Base-by-base conservation (phyloP, 441 rosid species). In the Oxalis stricta region DNA sequence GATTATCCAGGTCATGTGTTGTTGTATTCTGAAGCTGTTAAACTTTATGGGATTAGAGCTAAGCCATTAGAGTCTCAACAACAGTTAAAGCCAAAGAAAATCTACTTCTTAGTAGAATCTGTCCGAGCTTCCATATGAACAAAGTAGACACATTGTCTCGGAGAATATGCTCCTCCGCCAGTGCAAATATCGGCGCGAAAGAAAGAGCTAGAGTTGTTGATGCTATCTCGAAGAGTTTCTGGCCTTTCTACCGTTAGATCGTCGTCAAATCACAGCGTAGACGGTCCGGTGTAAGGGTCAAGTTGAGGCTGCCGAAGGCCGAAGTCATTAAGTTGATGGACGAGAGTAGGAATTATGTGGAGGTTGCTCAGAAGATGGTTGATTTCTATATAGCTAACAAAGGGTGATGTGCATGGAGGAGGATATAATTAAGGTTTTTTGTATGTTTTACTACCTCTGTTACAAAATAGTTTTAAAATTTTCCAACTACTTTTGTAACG, bases 101-200 rank as follows among this genome's bases (percentile, higher is more conserved):
- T 63, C 1, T 79, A 79, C 45, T 79, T 76, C 62, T 62, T 79
- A 11, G 77, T 76, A 3, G 82, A 79, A 45, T 50, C n/a, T 79
- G 26, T 82, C 88, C 0, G 64, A 64, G 56, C 30, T 70, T 40
- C 81, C 78, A 0, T 69, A 56, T 32, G 72, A 41, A 2, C 3
- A 48, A 0, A 23, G 18, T 18, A 3, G 20, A 50, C 0, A 64
- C 48, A 37, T 49, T 61, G 2, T 78, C 72, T 0, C 56, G 89
- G 66, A 44, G 82, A 46, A 79, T 51, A 1, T 52, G 62, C 38
- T 76, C 89, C 14, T 76, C 89, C 14, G 48, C 45, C 0, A 71
- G 66, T 1, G 63, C 76, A 6, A 71, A 65, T 38, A 70, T 79
- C 54, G 64, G 69, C 3, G 89, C 88, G 4, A 71, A 73, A 63